phyloP scores from a whole-genome alignment of 1,284 basidiomycete genomes.

The Exobasidium cylindrosporum region DNA sequence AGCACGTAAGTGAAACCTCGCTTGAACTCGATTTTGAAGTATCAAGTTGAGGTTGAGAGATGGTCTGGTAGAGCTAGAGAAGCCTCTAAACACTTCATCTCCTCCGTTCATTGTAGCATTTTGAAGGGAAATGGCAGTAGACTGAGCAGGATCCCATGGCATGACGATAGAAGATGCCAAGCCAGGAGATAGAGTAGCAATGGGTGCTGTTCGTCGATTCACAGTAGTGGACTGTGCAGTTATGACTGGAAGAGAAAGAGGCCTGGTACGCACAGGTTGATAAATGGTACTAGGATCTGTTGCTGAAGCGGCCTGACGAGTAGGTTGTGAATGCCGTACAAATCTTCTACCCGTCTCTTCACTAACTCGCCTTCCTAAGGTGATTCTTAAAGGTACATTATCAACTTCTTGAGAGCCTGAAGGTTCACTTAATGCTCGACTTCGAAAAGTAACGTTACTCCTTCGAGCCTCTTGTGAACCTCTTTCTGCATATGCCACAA shows the following conservation, averaged over 20 bases:
- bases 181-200: not conserved
- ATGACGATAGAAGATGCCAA: not conserved
- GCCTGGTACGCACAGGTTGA: not conserved
- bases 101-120: not conserved
- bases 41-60: not conserved
- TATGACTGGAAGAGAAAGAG: not conserved
- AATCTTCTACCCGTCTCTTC: not conserved
- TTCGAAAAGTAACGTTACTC: not conserved
- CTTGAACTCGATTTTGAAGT: slow-evolving; percentile 1
- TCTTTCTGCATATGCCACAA: too few relatives aligned
- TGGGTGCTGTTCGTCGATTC: too few relatives aligned
- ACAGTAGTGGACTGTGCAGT: too few relatives aligned
- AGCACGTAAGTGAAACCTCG: slow-evolving; percentile 5
- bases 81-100: not conserved
- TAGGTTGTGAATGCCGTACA: too few relatives aligned
- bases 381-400: not conserved
- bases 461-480: not conserved
- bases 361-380: not conserved
- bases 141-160: not conserved
- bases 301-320: too few relatives aligned
- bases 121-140: not conserved
- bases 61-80: not conserved
- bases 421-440: not conserved
- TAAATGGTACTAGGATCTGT: not conserved
- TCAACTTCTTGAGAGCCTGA: not conserved